Conservation (phyloP, 108 stramenopile genomes). For the Cyclotella baltica region DNA sequence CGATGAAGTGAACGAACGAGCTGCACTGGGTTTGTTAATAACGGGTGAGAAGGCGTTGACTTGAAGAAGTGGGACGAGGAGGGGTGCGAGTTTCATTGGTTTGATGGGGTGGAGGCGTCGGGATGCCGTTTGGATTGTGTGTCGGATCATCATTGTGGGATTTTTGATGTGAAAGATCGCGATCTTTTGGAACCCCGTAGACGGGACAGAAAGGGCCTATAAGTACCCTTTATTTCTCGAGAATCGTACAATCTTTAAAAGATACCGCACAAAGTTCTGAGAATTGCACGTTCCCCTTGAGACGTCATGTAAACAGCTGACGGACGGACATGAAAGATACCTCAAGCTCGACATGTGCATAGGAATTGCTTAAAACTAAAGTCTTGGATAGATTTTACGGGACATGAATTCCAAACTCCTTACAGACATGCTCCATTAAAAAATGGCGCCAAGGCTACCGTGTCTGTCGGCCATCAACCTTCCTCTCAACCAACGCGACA, state of each 20-base stretch:
- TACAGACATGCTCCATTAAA: neutral
- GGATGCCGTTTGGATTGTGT: neutral
- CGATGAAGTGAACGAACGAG: conserved; percentile 17
- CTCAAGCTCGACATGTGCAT: neutral
- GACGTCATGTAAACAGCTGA: conserved; percentile 2
- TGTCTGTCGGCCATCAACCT: neutral
- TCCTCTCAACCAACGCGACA: neutral
- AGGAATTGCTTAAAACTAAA: neutral
- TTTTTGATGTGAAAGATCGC: too few species aligned
- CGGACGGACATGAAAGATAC: neutral
- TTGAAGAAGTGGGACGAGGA: neutral
- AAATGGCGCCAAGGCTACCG: neutral
- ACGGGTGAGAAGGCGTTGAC: conserved; percentile 33
- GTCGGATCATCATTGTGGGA: neutral
- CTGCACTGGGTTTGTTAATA: conserved; percentile 3
- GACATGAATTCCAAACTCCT: too few species aligned
- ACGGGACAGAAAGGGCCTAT: too few species aligned
- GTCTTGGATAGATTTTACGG: conserved; percentile 6
- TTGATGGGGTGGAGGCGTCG: neutral
- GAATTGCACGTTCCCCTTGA: neutral
- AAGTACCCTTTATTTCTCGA: neutral
- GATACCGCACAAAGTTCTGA: neutral
- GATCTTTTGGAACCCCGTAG: too few species aligned
- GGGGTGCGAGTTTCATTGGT: conserved; percentile 11
- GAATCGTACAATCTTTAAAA: neutral